A percentile compares a stretch with the other conserved stretches of the same genome.
Evolutionary conservation across 495 filamentous ascomycete species (phyloP).

Genomic region (Aspergillus sclerotioniger): DNA sequence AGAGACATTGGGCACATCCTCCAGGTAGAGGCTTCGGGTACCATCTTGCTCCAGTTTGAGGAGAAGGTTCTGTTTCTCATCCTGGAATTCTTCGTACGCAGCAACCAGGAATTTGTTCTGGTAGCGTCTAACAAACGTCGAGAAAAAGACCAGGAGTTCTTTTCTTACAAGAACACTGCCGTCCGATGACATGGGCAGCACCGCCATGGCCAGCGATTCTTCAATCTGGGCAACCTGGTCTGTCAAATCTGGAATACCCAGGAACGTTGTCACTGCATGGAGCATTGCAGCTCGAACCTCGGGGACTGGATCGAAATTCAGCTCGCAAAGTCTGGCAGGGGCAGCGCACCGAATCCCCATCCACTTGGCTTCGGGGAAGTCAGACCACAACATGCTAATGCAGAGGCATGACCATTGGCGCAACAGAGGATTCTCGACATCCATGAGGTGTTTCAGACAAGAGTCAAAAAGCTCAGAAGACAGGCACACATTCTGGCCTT

Average conservation of each 20-base stretch:
- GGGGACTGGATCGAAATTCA: constrained; percentile 85
- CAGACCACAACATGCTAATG: constrained; percentile 91
- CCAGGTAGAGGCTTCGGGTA: constrained; percentile 17
- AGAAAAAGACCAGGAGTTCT: constrained; percentile 91
- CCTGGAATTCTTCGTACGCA: constrained; percentile 84
- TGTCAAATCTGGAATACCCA: constrained; percentile 90
- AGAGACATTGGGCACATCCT: constrained; percentile 12
- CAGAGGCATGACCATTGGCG: constrained; percentile 97
- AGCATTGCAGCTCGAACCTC: constrained; percentile 93
- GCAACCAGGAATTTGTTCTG: constrained; percentile 89
- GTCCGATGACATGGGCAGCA: constrained; percentile 85
- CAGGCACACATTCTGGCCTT: constrained; percentile 85
- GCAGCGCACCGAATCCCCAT: constrained; percentile 81
- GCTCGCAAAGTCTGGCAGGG: constrained; percentile 69
- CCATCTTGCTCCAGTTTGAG: constrained; percentile 40
- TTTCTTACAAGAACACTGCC: constrained; percentile 90
- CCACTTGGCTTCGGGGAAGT: constrained; percentile 91
- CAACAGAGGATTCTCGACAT: constrained; percentile 81
- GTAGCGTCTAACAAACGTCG: constrained; percentile 84
- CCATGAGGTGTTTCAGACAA: constrained; percentile 76
- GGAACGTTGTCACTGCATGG: constrained; percentile 87
- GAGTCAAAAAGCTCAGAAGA: constrained; percentile 77
- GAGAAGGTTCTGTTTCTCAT: constrained; percentile 70
- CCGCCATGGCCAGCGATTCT: constrained; percentile 77
- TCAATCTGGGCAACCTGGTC: constrained; percentile 88